Base-by-base conservation (phyloP, 345 rosid genomes). In the Moringa oleifera region DNA sequence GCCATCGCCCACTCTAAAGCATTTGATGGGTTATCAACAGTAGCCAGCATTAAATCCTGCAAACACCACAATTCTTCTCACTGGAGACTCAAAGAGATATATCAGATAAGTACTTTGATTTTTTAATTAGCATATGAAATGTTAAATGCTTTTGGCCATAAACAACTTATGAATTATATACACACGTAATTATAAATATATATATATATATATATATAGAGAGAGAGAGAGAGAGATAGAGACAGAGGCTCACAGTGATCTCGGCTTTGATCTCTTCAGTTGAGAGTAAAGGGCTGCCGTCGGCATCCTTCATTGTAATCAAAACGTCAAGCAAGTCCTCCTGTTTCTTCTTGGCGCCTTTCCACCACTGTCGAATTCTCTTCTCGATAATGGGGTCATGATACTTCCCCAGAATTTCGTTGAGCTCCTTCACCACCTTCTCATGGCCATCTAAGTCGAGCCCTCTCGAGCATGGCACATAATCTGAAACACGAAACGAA, bases 11-110 rank as follows among this genome's bases (percentile, higher is more conserved):
- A 85, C 49, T 85, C 88, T 0, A 18, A 58, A 0, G 82, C 89
- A 58, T 86, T 83, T 5, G 89, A 65, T 21, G 87, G 89, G 65
- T 86, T 83, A 57, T 83, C 87, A 3, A 80, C 77, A 4, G 82
- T 59, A 4, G 83, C 85, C 0, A 80, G 0, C 82, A 83, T 80
- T 33, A 86, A 11, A 17, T 79, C 91, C 88, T 85, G 50, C 36
- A 33, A 2, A 28, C n/a, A n/a, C n/a, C n/a, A n/a, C n/a, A n/a
- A n/a, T n/a, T n/a, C n/a, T n/a, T n/a, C n/a, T n/a, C n/a, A n/a
- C n/a, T n/a, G n/a, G n/a, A n/a, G n/a, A n/a, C n/a, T n/a, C n/a
- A n/a, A n/a, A n/a, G n/a, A n/a, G n/a, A n/a, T n/a, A n/a, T n/a
- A n/a, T n/a, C n/a, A n/a, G n/a, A n/a, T n/a, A n/a, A n/a, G n/a